Base-by-base conservation (phyloP, 495 filamentous ascomycete genomes). In the Aspergillus conjunctus region DNA sequence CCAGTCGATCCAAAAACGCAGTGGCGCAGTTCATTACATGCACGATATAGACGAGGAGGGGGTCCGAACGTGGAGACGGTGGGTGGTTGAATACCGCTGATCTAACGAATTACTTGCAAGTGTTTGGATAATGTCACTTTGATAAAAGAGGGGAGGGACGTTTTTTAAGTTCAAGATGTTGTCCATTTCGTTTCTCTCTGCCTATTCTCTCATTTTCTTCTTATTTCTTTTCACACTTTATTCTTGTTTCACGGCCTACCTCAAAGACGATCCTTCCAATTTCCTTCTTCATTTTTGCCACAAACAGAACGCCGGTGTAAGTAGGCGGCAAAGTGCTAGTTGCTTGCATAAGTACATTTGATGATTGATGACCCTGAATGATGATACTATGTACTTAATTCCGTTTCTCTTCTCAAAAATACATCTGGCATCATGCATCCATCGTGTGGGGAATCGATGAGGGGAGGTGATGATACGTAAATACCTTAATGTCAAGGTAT, bases 41-140 rank as follows among this genome's bases (percentile, higher is more conserved):
- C 59, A 57, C n/a, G 67, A 76, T 44, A 66, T 61, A 34, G 74
- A 76, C 55, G 62, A 56, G 14, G 63, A 70, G 26, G 76, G 72
- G 4, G 60, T 61, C 34, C 68, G 74, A 6, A 71, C 68, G 20
- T 79, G 72, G 69, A 63, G 63, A 50, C 64, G 76, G 39, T 53
- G 71, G 22, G 65, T 76, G 45, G 59, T 77, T 20, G 73, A 79
- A 60, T 79, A 79, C 57, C 69, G 59, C 56, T 78, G 66, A 63
- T 21, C 11, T n/a, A 9, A 20, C 43, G 34, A 12, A 20, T 26
- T 5, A 26, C 26, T 26, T 26, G 26, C 26, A 26, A 26, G 2
- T 26, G 5, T 26, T 26, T 26, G 26, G 5, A 5, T 2, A 5
- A 32, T 31, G 48, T 51, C 34, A 21, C n/a, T 41, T 46, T 61